Percentiles rank a stretch among this genome's conserved stretches.
Evolutionary conservation across 1,139 yeast genomes (phyloP).

Genomic region (Kurtzmaniella quercitrusa): DNA sequence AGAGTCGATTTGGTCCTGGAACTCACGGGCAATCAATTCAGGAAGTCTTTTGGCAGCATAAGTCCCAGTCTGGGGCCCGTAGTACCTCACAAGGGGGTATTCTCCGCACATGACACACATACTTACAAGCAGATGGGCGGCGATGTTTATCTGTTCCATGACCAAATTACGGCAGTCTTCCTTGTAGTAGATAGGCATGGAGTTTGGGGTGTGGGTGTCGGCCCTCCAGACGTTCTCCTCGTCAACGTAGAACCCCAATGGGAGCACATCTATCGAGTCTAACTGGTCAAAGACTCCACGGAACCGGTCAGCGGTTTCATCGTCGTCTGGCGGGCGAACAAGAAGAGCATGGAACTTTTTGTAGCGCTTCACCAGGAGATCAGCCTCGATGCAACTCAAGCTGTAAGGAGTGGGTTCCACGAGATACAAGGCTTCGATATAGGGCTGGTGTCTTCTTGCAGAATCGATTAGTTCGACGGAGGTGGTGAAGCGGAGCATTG

Average conservation of each 20-base stretch:
- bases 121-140: slow-evolving; percentile 63
- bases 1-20: slow-evolving; percentile 68
- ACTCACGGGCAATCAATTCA: slow-evolving; percentile 65
- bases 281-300: neutral
- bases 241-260: slow-evolving; percentile 22
- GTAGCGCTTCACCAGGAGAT: slow-evolving; percentile 35
- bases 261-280: slow-evolving; percentile 2
- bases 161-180: slow-evolving; percentile 60
- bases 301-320: neutral
- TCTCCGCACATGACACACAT: slow-evolving; percentile 80
- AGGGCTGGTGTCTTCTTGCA: slow-evolving; percentile 31
- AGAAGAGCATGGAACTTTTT: slow-evolving; percentile 38
- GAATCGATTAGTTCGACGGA: slow-evolving; percentile 38
- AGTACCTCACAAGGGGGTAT: slow-evolving; percentile 79
- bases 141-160: slow-evolving; percentile 49
- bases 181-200: slow-evolving; percentile 75
- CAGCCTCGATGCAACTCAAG: slow-evolving; percentile 40
- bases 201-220: slow-evolving; percentile 39
- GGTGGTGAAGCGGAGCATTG: slow-evolving; percentile 37
- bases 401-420: slow-evolving; percentile 35
- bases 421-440: slow-evolving; percentile 40
- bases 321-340: slow-evolving; percentile 10
- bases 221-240: slow-evolving; percentile 39
- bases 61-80: slow-evolving; percentile 45
- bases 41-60: slow-evolving; percentile 63